Base-by-base conservation (phyloP, 2,329 filamentous ascomycete species). In the Diaporthe humulicola region DNA sequence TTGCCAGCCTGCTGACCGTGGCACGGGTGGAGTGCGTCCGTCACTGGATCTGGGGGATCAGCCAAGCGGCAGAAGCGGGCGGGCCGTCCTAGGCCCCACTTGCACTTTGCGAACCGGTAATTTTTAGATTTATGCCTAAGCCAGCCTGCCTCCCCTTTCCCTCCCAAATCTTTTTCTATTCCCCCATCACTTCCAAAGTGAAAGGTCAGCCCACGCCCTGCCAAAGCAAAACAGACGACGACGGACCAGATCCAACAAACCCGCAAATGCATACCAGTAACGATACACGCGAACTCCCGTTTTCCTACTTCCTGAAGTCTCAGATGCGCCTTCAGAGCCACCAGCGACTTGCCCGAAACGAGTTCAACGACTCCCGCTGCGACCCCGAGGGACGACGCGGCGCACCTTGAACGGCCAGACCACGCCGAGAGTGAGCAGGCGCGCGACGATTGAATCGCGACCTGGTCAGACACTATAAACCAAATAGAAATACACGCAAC, bases 341-440 rank as follows among this genome's bases (percentile, higher is more conserved):
- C 82, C 85, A 87, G 81, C 84, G 86, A 81, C 83, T 85, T 77
- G 84, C 87, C 79, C 85, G 85, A 82, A 86, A 86, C 81, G 84
- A 86, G 81, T 84, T 88, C 78, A 87, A 85, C 79, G 85, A 88
- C 81, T 84, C 85, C 79, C 89, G 89, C 81, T 88, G 87, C 79
- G 89, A 91, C 85, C 88, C 89, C 76, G 87, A 90, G 85, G 89
- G 89, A 80, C 89, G 89, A 83, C 89, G 89, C 77, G 89, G 89
- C 82, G 85, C 87, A 78, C 86, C 84, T 81, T 86, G 84, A 86
- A 84, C 80, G 79, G 79, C 79, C 78, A 73, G 60, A 28, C 73
- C 42, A 61, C 28, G 17, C 19, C 52, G 14, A 45, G 33, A 64
- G 17, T 45, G 40, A 64, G 25, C 66, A 30, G 25, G 48, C 40